phyloP scores from a whole-genome alignment of 148 eudicot species.

The Cornus kousa region DNA sequence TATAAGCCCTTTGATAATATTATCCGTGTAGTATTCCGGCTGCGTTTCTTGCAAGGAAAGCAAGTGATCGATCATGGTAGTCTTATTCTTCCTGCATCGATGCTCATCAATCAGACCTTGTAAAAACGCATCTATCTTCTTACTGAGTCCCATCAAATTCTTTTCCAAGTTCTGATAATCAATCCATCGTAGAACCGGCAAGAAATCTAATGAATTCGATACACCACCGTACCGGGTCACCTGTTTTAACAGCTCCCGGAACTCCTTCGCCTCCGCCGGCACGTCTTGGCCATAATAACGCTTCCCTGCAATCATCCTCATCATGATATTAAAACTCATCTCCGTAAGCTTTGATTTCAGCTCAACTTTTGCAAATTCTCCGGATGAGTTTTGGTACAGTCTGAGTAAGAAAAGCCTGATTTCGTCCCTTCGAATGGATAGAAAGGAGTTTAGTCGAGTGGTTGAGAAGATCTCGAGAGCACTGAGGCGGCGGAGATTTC shows the following conservation, averaged over 20 bases:
- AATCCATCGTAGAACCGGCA: slow-evolving; percentile 28
- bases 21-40: slow-evolving; percentile 41
- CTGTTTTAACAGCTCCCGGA: slow-evolving; percentile 7
- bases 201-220: slow-evolving; percentile 24
- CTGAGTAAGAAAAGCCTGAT: slow-evolving; percentile 8
- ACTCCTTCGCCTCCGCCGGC: slow-evolving; percentile 17
- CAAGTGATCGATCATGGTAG: slow-evolving; percentile 37
- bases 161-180: slow-evolving; percentile 18
- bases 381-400: background rate
- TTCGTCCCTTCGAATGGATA: slow-evolving; percentile 24
- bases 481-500: slow-evolving; percentile 26
- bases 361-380: slow-evolving; percentile 13
- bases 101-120: slow-evolving; percentile 40
- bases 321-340: too few species aligned
- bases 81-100: slow-evolving; percentile 7
- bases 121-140: slow-evolving; percentile 14
- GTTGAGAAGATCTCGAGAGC: slow-evolving; percentile 22
- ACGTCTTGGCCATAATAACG: slow-evolving; percentile 23
- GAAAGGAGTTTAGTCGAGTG: slow-evolving; percentile 12
- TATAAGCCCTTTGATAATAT: slow-evolving; percentile 42
- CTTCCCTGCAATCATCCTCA: slow-evolving; percentile 40
- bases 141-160: background rate
- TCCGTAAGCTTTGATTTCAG: slow-evolving; percentile 25
- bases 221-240: background rate
- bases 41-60: slow-evolving; percentile 44